Evolutionary conservation across 2,329 filamentous ascomycete genomes (phyloP).

Genomic region (Kalaharituber pfeilii): DNA sequence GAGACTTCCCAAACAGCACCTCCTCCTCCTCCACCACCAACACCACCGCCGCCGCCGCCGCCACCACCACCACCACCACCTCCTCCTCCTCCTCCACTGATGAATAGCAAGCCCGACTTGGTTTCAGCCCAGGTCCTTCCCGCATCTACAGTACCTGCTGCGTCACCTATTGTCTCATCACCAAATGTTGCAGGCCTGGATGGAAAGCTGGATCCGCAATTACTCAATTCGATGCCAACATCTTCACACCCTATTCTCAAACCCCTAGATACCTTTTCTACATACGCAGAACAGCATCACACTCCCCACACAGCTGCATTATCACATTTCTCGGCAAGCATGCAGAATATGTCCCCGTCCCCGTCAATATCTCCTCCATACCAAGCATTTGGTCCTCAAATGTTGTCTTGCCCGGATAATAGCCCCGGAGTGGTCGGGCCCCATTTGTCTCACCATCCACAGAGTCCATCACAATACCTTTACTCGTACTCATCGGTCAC

Average conservation of each 20-base stretch:
- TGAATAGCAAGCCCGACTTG: too few species aligned
- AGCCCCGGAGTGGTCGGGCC: neutral
- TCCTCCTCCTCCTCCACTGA: neutral
- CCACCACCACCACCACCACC: constrained; percentile 9
- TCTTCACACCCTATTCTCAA: neutral
- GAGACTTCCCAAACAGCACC: constrained; percentile 12
- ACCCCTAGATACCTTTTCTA: neutral
- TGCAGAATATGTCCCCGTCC: neutral
- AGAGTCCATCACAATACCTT: constrained; percentile 9
- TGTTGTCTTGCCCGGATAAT: neutral
- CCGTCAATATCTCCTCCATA: neutral
- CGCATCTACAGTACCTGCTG: constrained; percentile 2
- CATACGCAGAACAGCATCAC: neutral
- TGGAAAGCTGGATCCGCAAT: neutral
- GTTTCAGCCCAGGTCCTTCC: too few species aligned
- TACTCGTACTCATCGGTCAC: constrained; percentile 5
- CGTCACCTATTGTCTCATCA: neutral
- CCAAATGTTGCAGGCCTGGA: neutral
- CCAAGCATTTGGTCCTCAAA: neutral
- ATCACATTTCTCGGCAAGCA: neutral
- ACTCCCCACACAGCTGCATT: neutral
- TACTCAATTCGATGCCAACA: neutral
- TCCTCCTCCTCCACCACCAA: constrained; percentile 11
- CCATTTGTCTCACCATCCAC: constrained; percentile 1
- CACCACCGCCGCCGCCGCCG: constrained; percentile 12